phyloP scores from a whole-genome alignment of 1,284 basidiomycete species.

The Cerioporus squamosus region DNA sequence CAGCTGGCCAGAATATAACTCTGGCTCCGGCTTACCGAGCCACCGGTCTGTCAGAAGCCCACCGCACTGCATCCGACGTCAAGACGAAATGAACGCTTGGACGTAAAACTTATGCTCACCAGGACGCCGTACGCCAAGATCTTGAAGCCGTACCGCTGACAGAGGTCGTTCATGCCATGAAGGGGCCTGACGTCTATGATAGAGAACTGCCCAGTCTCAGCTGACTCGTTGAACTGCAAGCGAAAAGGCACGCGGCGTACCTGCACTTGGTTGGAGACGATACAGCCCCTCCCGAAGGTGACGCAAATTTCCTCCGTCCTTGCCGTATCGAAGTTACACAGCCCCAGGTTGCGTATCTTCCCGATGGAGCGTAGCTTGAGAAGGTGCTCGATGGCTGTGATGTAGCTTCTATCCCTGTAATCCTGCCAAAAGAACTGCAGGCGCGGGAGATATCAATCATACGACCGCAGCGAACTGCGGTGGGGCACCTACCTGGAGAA shows the following conservation, averaged over 20 bases:
- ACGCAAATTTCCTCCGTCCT: conserved; percentile 78
- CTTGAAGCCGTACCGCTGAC: conserved; percentile 68
- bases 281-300: conserved; percentile 60
- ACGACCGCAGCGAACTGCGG: conserved; percentile 9
- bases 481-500: conserved; percentile 57
- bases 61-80: conserved; percentile 62
- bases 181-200: conserved; percentile 76
- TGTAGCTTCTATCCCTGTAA: conserved; percentile 69
- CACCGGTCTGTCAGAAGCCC: conserved; percentile 78
- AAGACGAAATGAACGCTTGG: conserved; percentile 1
- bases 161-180: conserved; percentile 75
- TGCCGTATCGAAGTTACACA: conserved; percentile 78
- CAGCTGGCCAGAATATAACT: conserved; percentile 59
- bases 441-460: conserved; percentile 5
- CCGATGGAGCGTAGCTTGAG: conserved; percentile 59
- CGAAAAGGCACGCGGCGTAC: conserved; percentile 38
- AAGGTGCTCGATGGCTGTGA: conserved; percentile 60
- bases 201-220: conserved; percentile 57
- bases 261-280: conserved; percentile 83
- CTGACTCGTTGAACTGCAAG: neutral
- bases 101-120: conserved; percentile 43
- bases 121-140: conserved; percentile 78
- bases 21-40: conserved; percentile 68
- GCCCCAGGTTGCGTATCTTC: conserved; percentile 65
- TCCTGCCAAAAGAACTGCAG: conserved; percentile 78